Base-by-base conservation (phyloP, 164 flowering plant species). In the Tetrastigma voinierianum region DNA sequence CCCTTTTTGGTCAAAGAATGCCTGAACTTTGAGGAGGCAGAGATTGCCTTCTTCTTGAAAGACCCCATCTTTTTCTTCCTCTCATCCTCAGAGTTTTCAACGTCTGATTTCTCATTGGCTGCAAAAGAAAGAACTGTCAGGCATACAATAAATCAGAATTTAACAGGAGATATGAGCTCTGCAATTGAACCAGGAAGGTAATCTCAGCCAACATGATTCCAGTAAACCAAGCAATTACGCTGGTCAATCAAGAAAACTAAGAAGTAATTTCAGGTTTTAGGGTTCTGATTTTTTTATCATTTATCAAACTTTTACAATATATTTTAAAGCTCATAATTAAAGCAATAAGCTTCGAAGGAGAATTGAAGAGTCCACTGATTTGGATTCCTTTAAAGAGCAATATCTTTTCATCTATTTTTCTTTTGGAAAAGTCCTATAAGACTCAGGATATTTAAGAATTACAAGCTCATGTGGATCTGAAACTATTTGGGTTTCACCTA, bases 31-130 rank as follows among this genome's bases (percentile, higher is more conserved):
- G 77, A 62, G 1, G 97, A 90, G 62, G 98, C 96, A 78, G 66
- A 89, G 45, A 90, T 84, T 19, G 97, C 96, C 72, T 78, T 85
- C 84, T 91, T 87, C 81, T 85, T 91, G 1, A 93, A 64, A 48
- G 88, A 83, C 57, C 85, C 92, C 8, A 87, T 78, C 73, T 77
- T 86, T 53, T 85, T 81, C 81, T 78, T 90, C 78, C 79, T 84
- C 72, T 90, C 95, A 78, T 92, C 96, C 66, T 92, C 97, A 3
- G 79, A 81, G 65, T 16, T 61, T 17, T 89, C 96, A 13, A 76
- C 1, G 7, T 87, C 96, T 3, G 80, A 67, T 64, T 74, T 77
- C 62, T 82, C 90, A 43, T 59, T 58, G 61, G 77, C 91, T 87
- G 76, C 19, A 55, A 4, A 61, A 46, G 51, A 10, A 10, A 46